A percentile compares a stretch with the other conserved stretches of the same genome.
Conservation (phyloP, 495 filamentous ascomycete species). For the Peziza echinospora region DNA sequence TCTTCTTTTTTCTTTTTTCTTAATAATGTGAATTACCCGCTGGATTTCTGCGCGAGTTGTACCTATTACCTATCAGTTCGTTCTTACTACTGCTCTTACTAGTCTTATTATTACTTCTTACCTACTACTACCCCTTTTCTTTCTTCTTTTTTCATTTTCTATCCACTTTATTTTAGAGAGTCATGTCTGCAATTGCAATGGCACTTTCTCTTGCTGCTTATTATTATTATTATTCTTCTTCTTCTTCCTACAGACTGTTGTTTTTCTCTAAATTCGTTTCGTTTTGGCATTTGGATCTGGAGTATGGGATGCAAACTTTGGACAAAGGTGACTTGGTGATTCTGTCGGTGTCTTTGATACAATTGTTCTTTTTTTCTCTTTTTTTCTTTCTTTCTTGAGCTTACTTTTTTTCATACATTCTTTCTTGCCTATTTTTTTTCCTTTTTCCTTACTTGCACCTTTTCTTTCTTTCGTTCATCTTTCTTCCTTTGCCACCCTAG, state of each 20-base stretch:
- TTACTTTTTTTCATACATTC: conserved; percentile 2
- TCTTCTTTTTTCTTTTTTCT: not conserved
- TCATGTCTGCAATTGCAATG: too few relatives aligned
- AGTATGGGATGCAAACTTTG: conserved; percentile 20
- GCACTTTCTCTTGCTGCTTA: not conserved
- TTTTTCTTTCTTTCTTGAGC: conserved; percentile 2
- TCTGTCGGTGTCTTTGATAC: conserved; percentile 6
- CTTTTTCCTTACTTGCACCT: conserved; percentile 3
- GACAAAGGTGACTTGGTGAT: conserved; percentile 15
- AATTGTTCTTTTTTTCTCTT: conserved; percentile 5
- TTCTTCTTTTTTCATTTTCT: too few relatives aligned
- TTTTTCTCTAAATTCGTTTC: conserved; percentile 7
- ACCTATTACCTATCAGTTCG: not conserved
- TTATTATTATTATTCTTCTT: conserved; percentile 1
- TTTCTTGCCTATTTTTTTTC: conserved; percentile 2
- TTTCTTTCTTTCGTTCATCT: conserved; percentile 4
- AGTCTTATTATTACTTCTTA: not conserved
- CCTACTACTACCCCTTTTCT: not conserved
- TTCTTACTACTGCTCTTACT: not conserved
- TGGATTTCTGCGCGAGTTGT: not conserved
- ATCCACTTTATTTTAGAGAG: too few relatives aligned
- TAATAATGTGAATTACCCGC: conserved; percentile 1
- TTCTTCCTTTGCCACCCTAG: too few relatives aligned
- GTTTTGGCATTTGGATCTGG: conserved; percentile 19
- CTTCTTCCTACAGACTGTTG: conserved; percentile 8